Evolutionary conservation across 306 rosid species (phyloP), one percentile per base, ranked within the genome.

Genomic region (Prunus mume): DNA sequence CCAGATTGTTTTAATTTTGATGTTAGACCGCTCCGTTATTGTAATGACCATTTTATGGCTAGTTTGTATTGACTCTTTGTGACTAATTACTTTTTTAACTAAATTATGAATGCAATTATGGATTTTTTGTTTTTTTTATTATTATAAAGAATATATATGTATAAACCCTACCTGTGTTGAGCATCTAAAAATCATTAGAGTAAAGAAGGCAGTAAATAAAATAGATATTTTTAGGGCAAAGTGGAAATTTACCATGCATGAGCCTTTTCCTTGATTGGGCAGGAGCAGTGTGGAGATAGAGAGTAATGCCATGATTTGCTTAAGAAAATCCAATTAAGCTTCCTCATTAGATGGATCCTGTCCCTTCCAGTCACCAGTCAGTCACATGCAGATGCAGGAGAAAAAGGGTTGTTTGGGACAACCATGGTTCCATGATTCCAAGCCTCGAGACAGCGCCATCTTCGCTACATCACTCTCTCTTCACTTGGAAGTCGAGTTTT

Each of bases 1-100:
- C 8, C 0, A 6, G 0, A 5, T 34, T 34, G 2, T 34, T 2
- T 34, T 34, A 1, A 34, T 34, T 34, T 34, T 34, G 41, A 34
- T 34, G 41, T 34, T 34, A 6, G 0, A 34, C 8, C 0, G 8
- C 2, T 34, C 0, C 0, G 0, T 5, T 34, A 34, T 34, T 34
- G 8, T 34, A 34, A 34, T 1, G 8, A 5, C 8, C 2, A 0
- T 34, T 34, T 34, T 32, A 6, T 5, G 38, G 38, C 1, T 5
- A 32, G 7, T 32, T 34, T 34, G 8, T 5, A 5, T 1, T 5
- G 8, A 0, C 8, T 1, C 2, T 34, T 34, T 34, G 2, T 34
- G 0, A 34, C 8, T 34, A 34, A 1, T 32, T 0, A 1, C 0
- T 5, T 32, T 32, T 32, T 32, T 5, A 0, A 0, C 1, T 32